Conservation (phyloP, 345 rosid species). For the Gossypium anomalum region DNA sequence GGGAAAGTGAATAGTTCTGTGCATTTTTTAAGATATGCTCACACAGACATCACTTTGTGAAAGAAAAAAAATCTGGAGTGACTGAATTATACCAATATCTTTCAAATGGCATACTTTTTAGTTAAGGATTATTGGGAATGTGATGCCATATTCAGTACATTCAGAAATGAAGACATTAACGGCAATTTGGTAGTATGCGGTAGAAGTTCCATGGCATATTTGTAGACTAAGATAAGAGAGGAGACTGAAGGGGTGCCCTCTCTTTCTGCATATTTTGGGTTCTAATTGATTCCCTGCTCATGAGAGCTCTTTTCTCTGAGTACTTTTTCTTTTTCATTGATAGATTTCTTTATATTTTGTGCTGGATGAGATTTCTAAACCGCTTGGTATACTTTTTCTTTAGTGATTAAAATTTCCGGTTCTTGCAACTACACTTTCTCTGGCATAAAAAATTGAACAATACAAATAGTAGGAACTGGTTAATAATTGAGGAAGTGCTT, state of each 20-base stretch:
- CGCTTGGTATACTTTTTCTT: background rate
- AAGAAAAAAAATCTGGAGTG: background rate
- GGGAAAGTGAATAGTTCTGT: background rate
- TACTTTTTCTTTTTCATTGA: background rate
- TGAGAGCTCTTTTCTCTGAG: background rate
- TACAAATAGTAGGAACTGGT: background rate
- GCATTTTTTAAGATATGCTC: background rate
- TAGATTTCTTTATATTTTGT: background rate
- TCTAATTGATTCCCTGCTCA: background rate
- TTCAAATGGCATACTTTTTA: background rate
- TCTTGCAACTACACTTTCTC: background rate
- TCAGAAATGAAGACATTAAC: background rate
- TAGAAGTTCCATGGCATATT: background rate
- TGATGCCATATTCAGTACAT: background rate
- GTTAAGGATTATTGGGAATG: background rate
- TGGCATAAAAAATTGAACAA: background rate
- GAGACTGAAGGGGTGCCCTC: background rate
- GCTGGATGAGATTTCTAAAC: background rate
- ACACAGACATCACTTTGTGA: background rate
- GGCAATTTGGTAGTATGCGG: background rate
- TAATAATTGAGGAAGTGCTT: background rate
- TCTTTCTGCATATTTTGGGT: background rate
- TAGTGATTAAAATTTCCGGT: background rate
- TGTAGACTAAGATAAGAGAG: background rate
- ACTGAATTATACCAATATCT: background rate